These are phyloP conservation scores for Daldinia sp. DNA, from an alignment of 2,329 filamentous ascomycete species.

Conservation along the genomic window DNA sequence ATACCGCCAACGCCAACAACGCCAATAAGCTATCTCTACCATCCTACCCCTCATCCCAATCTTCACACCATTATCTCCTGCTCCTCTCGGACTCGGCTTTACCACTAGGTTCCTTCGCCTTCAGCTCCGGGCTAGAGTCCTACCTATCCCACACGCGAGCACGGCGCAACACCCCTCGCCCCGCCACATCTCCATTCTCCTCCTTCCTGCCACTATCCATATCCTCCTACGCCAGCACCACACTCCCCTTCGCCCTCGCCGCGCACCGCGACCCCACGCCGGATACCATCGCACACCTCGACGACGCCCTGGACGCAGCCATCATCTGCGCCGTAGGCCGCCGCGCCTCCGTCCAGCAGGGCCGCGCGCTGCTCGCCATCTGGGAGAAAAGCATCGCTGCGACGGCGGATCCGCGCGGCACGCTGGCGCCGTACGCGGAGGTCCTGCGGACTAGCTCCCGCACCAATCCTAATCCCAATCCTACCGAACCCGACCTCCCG, in stretches of 20 bases:
- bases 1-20: slow-evolving; percentile 8
- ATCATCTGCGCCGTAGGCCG: slow-evolving; percentile 82
- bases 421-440: slow-evolving; percentile 31
- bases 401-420: slow-evolving; percentile 14
- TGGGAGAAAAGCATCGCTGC: slow-evolving; percentile 76
- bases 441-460: slow-evolving; percentile 37
- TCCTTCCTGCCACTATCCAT: slow-evolving; percentile 76
- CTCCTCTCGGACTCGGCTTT: slow-evolving; percentile 83
- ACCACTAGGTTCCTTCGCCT: slow-evolving; percentile 86
- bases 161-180: slow-evolving; percentile 2
- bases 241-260: slow-evolving; percentile 77
- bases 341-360: slow-evolving; percentile 78
- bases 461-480: too few relatives aligned
- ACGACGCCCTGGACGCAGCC: slow-evolving; percentile 79
- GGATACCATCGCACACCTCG: slow-evolving; percentile 61
- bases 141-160: slow-evolving; percentile 74
- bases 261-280: slow-evolving; percentile 64
- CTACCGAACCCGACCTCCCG: too few relatives aligned
- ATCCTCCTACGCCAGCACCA: slow-evolving; percentile 73
- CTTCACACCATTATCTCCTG: slow-evolving; percentile 72
- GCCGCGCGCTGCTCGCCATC: slow-evolving; percentile 75
- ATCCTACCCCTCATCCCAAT: slow-evolving; percentile 38
- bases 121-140: slow-evolving; percentile 83
- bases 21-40: not conserved
- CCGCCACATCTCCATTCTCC: slow-evolving; percentile 59